These are phyloP conservation scores for Mucor irregularis DNA, from an alignment of 371 early-diverging fungal genomes.

Conservation along the genomic window DNA sequence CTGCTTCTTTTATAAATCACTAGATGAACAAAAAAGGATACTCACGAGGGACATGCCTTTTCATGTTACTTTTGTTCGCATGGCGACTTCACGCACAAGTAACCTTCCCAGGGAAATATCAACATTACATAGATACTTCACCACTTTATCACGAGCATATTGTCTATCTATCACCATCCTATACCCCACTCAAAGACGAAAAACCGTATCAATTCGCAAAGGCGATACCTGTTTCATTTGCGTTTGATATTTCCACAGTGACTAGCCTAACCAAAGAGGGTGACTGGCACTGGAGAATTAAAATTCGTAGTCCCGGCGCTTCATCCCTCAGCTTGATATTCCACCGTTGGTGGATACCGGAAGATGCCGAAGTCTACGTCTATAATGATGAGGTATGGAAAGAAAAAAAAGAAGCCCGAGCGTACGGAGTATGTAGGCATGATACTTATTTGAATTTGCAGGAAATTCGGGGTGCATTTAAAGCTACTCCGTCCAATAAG, in stretches of 20 bases:
- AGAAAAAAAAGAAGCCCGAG: background rate
- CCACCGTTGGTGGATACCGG: slow-evolving; percentile 39
- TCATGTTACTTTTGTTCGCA: background rate
- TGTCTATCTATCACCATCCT: background rate
- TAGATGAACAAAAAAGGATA: background rate
- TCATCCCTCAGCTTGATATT: slow-evolving; percentile 50
- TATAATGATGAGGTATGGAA: slow-evolving; percentile 7
- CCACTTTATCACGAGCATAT: background rate
- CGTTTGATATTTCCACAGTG: background rate
- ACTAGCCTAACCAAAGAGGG: background rate
- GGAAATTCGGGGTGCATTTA: slow-evolving; percentile 38
- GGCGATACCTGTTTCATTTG: slow-evolving; percentile 16
- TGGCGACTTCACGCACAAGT: background rate
- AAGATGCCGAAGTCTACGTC: slow-evolving; percentile 38
- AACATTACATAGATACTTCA: background rate
- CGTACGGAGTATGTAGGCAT: too few relatives aligned
- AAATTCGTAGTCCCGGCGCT: slow-evolving; percentile 39
- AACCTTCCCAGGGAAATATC: background rate
- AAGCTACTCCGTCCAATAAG: slow-evolving; percentile 39
- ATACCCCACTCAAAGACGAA: background rate
- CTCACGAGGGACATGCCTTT: background rate
- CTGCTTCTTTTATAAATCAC: too few relatives aligned
- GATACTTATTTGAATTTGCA: background rate
- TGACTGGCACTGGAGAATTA: slow-evolving; percentile 34
- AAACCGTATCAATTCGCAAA: slow-evolving; percentile 23